Evolutionary conservation across 2,329 filamentous ascomycete genomes (phyloP).

Genomic region (Paraphaeosphaeria minitans): DNA sequence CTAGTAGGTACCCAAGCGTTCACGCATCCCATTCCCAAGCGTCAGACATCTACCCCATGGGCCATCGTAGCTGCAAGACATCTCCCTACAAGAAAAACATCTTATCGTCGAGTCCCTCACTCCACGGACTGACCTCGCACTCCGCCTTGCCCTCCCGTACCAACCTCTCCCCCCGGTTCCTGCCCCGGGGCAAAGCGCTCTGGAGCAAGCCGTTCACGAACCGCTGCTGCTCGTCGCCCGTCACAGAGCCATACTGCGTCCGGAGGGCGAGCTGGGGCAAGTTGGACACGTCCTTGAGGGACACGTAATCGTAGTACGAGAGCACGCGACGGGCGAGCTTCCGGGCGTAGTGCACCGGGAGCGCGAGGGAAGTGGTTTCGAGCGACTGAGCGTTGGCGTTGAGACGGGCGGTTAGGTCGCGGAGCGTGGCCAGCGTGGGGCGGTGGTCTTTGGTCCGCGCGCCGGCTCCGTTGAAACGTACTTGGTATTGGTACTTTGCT

Average conservation of each 20-base stretch:
- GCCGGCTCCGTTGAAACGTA: background rate
- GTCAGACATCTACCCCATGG: too few relatives aligned
- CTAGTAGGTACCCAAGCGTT: too few relatives aligned
- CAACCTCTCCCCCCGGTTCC: too few relatives aligned
- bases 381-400: constrained; percentile 1
- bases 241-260: background rate
- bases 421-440: too few relatives aligned
- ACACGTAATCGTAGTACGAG: constrained; percentile 4
- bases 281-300: background rate
- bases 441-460: too few relatives aligned
- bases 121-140: background rate
- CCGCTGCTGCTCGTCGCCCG: background rate
- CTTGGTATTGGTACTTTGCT: background rate
- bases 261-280: background rate
- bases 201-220: background rate
- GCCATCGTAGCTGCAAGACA: too few relatives aligned
- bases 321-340: constrained; percentile 10
- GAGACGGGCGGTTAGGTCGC: background rate
- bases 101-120: background rate
- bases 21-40: too few relatives aligned
- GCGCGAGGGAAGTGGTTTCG: background rate
- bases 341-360: constrained; percentile 2
- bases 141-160: background rate
- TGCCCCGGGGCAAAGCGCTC: background rate
- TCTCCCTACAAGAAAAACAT: constrained; percentile 2